phyloP scores from a whole-genome alignment of 1,139 yeast genomes.

The Zygotorulaspora mrakii region DNA sequence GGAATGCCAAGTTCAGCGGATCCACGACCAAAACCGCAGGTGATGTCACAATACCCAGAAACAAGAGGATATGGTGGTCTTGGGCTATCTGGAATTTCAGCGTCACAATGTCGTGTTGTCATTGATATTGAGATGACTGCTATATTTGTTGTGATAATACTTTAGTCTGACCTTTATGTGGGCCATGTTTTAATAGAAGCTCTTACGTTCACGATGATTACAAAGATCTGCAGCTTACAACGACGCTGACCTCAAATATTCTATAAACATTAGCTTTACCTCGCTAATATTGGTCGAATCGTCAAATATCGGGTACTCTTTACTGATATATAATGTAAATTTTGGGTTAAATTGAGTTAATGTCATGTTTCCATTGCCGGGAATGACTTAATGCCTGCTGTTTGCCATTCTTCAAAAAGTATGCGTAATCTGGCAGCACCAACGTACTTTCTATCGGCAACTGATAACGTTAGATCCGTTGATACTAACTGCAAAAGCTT shows the following conservation, averaged over 20 bases:
- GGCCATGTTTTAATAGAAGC: too few relatives aligned
- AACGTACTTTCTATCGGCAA: conserved; percentile 52
- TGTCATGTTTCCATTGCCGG: conserved; percentile 45
- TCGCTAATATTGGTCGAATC: too few relatives aligned
- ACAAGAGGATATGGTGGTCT: conserved; percentile 63
- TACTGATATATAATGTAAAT: too few relatives aligned
- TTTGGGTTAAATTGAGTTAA: too few relatives aligned
- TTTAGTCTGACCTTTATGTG: too few relatives aligned
- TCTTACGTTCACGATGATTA: conserved; percentile 10
- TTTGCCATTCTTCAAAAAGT: conserved; percentile 73
- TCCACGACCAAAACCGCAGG: conserved; percentile 94
- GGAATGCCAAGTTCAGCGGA: conserved; percentile 92
- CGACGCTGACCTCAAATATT: too few relatives aligned
- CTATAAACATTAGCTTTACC: too few relatives aligned
- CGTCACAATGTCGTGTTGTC: conserved; percentile 18
- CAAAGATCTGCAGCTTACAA: background rate
- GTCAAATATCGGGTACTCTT: too few relatives aligned
- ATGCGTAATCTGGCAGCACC: conserved; percentile 75
- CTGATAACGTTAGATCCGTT: conserved; percentile 49
- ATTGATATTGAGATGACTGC: conserved; percentile 1
- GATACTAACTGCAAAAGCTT: conserved; percentile 54
- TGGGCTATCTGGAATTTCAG: conserved; percentile 48
- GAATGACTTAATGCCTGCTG: conserved; percentile 46
- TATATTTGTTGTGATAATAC: background rate
- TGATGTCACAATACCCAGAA: conserved; percentile 50